A percentile compares a stretch with the other conserved stretches of the same genome.
Evolutionary conservation across 106 monocot species (phyloP).

Genomic region (Platanthera zijinensis): DNA sequence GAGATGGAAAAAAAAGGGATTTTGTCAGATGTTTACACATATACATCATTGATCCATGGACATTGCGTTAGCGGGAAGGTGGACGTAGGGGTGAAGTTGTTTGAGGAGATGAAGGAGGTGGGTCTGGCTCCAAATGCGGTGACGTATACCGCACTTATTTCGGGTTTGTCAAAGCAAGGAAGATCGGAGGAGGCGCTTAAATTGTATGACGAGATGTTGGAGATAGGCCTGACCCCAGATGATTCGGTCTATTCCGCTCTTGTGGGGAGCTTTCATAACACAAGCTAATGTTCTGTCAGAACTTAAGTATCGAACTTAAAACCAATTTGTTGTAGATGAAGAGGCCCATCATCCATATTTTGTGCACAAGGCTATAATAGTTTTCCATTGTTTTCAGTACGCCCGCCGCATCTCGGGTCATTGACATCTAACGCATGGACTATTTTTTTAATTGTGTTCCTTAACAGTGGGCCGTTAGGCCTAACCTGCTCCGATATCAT

Average conservation of each 20-base stretch:
- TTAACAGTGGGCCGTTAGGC: too few relatives aligned
- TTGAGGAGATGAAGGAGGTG: conserved; percentile 59
- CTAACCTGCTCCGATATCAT: too few relatives aligned
- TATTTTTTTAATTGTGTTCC: too few relatives aligned
- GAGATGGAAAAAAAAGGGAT: conserved; percentile 84
- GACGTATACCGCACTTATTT: conserved; percentile 71
- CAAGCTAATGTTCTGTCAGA: background rate
- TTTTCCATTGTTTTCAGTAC: too few relatives aligned
- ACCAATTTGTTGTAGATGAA: too few relatives aligned
- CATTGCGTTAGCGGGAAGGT: conserved; percentile 58
- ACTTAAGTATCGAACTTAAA: too few relatives aligned
- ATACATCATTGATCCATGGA: conserved; percentile 74
- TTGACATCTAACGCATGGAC: too few relatives aligned
- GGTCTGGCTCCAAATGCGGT: conserved; percentile 34
- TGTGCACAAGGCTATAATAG: too few relatives aligned
- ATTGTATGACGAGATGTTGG: conserved; percentile 78
- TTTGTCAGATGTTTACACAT: conserved; percentile 68
- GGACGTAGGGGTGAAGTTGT: conserved; percentile 48
- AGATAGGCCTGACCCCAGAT: conserved; percentile 62
- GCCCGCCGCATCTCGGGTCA: too few relatives aligned
- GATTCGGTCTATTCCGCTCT: conserved; percentile 69
- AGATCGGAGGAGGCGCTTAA: conserved; percentile 77
- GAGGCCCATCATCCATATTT: too few relatives aligned
- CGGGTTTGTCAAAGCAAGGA: conserved; percentile 70
- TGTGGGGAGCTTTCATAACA: conserved; percentile 59